phyloP scores from a whole-genome alignment of 306 rosid species.

The Leucaena leucocephala region DNA sequence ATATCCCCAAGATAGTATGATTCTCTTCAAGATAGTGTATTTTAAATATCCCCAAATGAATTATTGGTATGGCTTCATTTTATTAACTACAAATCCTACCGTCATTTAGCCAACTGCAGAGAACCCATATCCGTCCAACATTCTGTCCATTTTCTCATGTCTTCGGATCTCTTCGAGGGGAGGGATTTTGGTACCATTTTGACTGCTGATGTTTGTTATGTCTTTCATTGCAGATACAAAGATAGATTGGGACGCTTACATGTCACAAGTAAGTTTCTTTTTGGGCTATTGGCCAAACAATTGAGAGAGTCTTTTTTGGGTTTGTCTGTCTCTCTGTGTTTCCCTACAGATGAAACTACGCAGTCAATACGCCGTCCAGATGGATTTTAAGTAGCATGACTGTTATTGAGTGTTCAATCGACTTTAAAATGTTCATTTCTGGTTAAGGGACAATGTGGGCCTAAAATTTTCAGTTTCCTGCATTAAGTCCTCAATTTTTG shows the following conservation, averaged over 20 bases:
- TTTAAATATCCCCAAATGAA: no score
- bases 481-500: not conserved
- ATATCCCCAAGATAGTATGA: no score
- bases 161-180: not conserved
- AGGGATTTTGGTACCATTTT: not conserved
- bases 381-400: not conserved
- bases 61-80: no score
- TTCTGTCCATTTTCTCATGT: not conserved
- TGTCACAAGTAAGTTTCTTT: conserved; percentile 67
- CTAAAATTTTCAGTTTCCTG: not conserved
- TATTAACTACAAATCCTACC: no score
- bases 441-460: not conserved
- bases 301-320: not conserved
- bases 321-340: not conserved
- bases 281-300: not conserved
- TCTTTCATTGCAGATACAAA: conserved; percentile 72
- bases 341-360: not conserved
- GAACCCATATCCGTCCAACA: not conserved
- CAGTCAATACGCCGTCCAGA: not conserved
- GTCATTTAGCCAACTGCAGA: no score
- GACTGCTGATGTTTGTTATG: not conserved
- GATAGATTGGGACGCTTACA: conserved; percentile 98
- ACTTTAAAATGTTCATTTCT: not conserved
- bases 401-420: not conserved
- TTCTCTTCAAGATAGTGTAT: no score